These are phyloP conservation scores for Bipolaris cookei DNA, from an alignment of 2,329 filamentous ascomycete species.

Conservation along the genomic window DNA sequence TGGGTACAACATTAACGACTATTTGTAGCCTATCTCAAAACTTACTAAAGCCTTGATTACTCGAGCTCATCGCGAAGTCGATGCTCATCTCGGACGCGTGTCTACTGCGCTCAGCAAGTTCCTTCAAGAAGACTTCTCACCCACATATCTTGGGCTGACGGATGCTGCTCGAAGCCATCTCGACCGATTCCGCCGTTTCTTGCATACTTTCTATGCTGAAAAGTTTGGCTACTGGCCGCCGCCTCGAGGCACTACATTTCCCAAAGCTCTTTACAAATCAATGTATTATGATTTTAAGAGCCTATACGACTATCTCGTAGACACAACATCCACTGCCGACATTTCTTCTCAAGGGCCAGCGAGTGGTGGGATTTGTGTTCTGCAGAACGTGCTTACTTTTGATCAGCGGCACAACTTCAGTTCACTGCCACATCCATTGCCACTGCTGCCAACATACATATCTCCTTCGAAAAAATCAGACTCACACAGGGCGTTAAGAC, in stretches of 20 bases:
- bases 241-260: conserved; percentile 58
- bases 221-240: conserved; percentile 78
- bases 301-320: conserved; percentile 74
- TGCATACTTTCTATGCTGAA: conserved; percentile 69
- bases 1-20: conserved; percentile 4
- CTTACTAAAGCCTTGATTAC: conserved; percentile 70
- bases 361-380: conserved; percentile 71
- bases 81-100: conserved; percentile 65
- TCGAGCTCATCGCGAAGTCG: conserved; percentile 68
- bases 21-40: conserved; percentile 48
- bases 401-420: conserved; percentile 66
- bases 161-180: conserved; percentile 69
- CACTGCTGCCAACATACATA: conserved; percentile 63
- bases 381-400: conserved; percentile 72
- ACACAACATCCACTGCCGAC: conserved; percentile 61
- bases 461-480: conserved; percentile 41
- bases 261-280: conserved; percentile 62
- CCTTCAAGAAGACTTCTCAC: conserved; percentile 72
- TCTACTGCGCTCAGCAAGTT: conserved; percentile 68
- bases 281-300: conserved; percentile 74
- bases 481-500: conserved; percentile 44
- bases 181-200: conserved; percentile 72
- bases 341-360: conserved; percentile 61
- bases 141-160: conserved; percentile 69
- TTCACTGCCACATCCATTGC: conserved; percentile 69